phyloP scores from a whole-genome alignment of 257 asterid species.

The Ilex aquifolium region DNA sequence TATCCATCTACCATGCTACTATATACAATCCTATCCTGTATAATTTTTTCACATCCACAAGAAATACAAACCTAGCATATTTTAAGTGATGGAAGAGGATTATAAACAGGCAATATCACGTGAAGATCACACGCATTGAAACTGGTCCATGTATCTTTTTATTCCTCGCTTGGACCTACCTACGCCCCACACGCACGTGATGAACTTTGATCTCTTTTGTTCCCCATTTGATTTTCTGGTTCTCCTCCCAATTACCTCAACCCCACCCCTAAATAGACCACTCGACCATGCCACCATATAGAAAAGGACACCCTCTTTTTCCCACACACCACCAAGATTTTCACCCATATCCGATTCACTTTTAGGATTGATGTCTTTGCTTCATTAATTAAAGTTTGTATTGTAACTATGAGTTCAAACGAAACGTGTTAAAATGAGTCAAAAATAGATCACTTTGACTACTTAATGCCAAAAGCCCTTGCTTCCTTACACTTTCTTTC shows the following conservation, averaged over 20 bases:
- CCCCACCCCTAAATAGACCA: slow-evolving; percentile 27
- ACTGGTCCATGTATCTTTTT: slow-evolving; percentile 21
- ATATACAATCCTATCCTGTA: slow-evolving; percentile 30
- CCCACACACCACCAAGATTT: too few relatives aligned
- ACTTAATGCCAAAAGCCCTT: too few relatives aligned
- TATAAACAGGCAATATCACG: slow-evolving; percentile 20
- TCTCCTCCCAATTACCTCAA: slow-evolving; percentile 6
- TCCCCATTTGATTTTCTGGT: too few relatives aligned
- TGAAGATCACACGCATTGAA: slow-evolving; percentile 12
- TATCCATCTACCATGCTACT: neutral
- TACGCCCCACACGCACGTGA: slow-evolving; percentile 31
- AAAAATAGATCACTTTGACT: too few relatives aligned
- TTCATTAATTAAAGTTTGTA: too few relatives aligned
- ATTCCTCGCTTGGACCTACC: slow-evolving; percentile 20
- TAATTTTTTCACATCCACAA: slow-evolving; percentile 26
- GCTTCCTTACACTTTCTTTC: too few relatives aligned
- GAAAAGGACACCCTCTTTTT: neutral
- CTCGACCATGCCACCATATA: slow-evolving; percentile 7
- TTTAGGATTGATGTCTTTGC: too few relatives aligned
- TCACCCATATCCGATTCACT: too few relatives aligned
- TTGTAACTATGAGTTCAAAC: too few relatives aligned
- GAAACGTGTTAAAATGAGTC: too few relatives aligned
- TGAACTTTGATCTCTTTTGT: slow-evolving; percentile 9
- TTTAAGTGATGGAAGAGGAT: slow-evolving; percentile 51
- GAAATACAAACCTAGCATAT: slow-evolving; percentile 35